Conservation (phyloP, 306 rosid species). For the Prunus mira region DNA sequence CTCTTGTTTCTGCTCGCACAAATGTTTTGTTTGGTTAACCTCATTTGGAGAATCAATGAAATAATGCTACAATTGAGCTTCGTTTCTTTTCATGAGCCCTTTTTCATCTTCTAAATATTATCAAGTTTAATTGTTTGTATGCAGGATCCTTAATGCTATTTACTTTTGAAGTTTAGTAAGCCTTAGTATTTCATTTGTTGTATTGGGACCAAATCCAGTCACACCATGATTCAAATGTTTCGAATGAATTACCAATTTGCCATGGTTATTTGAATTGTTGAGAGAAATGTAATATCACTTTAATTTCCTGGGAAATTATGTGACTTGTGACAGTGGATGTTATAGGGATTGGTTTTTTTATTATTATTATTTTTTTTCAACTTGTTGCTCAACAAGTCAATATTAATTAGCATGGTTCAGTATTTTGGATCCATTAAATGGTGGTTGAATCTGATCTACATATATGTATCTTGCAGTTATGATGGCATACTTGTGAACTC, state of each 20-base stretch:
- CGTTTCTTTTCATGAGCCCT: neutral
- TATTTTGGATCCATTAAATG: neutral
- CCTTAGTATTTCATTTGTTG: neutral
- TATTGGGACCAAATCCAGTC: neutral
- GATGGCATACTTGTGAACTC: slow-evolving; percentile 83
- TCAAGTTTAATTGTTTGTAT: neutral
- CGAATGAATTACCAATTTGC: neutral
- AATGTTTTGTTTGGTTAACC: neutral
- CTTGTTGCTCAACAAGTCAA: neutral
- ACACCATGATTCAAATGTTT: neutral
- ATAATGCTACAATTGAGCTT: neutral
- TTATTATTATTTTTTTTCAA: neutral
- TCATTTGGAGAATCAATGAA: slow-evolving; percentile 3
- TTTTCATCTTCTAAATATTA: neutral
- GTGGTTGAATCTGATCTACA: slow-evolving; percentile 27
- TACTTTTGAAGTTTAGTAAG: neutral
- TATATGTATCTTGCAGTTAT: slow-evolving; percentile 54
- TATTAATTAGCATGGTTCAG: neutral
- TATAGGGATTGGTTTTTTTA: neutral
- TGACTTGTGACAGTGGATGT: neutral
- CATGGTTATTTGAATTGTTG: neutral
- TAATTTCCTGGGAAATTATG: slow-evolving; percentile 1
- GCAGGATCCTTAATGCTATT: neutral
- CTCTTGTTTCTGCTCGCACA: neutral
- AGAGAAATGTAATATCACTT: neutral